Conservation (phyloP, 192 early-diverging fungal genomes). For the Diversispora eburnea region DNA sequence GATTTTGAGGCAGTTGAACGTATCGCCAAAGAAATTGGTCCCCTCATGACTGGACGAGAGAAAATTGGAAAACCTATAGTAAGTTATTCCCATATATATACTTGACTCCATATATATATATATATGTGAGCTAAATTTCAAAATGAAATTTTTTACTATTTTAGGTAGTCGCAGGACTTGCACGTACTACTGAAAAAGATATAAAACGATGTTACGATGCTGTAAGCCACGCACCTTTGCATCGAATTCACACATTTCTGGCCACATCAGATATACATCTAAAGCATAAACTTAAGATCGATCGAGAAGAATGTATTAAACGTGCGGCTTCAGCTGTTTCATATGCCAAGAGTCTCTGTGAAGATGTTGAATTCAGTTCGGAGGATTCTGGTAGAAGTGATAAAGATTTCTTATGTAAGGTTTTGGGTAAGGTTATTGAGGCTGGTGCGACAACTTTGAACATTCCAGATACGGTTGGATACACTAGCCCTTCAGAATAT, state of each 20-base stretch:
- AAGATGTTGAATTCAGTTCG: constrained; percentile 91
- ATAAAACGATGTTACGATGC: constrained; percentile 90
- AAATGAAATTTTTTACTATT: background rate
- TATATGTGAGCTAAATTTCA: background rate
- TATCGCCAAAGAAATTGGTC: constrained; percentile 90
- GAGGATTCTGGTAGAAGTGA: constrained; percentile 94
- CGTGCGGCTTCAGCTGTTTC: constrained; percentile 77
- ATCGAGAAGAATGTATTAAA: constrained; percentile 78
- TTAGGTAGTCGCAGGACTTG: constrained; percentile 82
- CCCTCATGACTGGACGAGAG: constrained; percentile 75
- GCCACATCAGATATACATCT: constrained; percentile 97
- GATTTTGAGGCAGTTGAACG: constrained; percentile 95
- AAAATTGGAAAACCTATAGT: constrained; percentile 78
- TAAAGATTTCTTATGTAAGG: constrained; percentile 80
- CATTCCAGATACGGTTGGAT: constrained; percentile 98
- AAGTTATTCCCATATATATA: constrained; percentile 31
- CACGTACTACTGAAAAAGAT: constrained; percentile 79
- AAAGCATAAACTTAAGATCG: constrained; percentile 89
- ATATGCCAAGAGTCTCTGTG: constrained; percentile 73
- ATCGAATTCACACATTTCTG: constrained; percentile 92
- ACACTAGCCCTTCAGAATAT: constrained; percentile 89
- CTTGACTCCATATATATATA: background rate
- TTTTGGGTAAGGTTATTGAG: constrained; percentile 75
- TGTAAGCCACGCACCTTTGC: constrained; percentile 76
- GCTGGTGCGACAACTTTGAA: constrained; percentile 95